Evolutionary conservation across 768 basidiomycete genomes (phyloP), one percentile per base, ranked within the genome.

Genomic region (Russula lepida): DNA sequence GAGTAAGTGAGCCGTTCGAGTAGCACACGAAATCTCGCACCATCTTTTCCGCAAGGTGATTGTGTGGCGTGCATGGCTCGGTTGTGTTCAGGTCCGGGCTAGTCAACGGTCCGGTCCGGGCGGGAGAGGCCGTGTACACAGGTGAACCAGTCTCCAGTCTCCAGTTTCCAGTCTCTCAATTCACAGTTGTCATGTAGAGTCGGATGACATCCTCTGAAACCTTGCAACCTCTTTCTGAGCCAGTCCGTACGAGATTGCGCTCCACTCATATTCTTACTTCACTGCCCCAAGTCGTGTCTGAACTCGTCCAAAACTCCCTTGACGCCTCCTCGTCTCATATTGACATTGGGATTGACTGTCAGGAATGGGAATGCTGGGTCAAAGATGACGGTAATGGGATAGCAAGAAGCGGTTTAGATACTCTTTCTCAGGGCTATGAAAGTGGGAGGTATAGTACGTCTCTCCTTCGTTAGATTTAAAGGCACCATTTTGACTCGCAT

Each of bases 241-340:
- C 76, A n/a, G 90, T 89, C 6, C 84, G 82, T 48, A 76, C 82
- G 23, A 84, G 78, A 67, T 77, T 98, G 48, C 84, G 95, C 46
- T 94, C 93, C 2, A 82, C 89, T 0, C 83, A 91, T 68, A 85
- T 95, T 64, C 74, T 98, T 61, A 92, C 92, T 0, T 88, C 92
- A 6, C 70, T 97, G 28, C 78, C 88, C 8, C 84, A 88, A 69
- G 77, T 95, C 59, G 76, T 95, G 23, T 85, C 85, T 2, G 93
- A 98, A 72, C 82, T 98, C 37, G 71, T 94, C 12, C 94, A 95
- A 71, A 98, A 98, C 71, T 80, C 91, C 3, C 77, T 98, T 9
- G 95, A 98, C 67, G 91, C 95, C 2, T 77, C 78, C 30, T 84
- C 93, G 0, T 76, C 72, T 17, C 77, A 79, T 23, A 77, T 98